Base-by-base conservation (phyloP, 139 green algal genomes). In the Spirogloea muscicola region DNA sequence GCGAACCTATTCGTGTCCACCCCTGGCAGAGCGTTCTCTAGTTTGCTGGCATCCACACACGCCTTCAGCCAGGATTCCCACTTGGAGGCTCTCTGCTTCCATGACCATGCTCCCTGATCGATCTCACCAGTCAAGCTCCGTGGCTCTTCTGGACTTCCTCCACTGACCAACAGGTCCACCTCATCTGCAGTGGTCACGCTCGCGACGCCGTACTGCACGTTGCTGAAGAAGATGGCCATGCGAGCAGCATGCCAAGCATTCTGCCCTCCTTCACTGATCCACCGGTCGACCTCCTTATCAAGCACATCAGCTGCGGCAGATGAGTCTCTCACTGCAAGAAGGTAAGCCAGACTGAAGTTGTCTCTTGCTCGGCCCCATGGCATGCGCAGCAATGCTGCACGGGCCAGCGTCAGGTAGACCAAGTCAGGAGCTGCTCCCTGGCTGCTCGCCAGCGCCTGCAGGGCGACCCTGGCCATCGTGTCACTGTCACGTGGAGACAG, bases 361-460 rank as follows among this genome's bases (percentile, higher is more conserved):
- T 68, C 59, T 58, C 4, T 36, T 6, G 43, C 59, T 36, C 27
- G 4, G 59, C 59, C 27, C 59, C 25, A n/a, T 7, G n/a, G 37
- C 41, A 31, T 55, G 25, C 25, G 25, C 18, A 34, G 31, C 31
- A 76, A 25, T 10, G 49, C 67, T 3, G 18, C 33, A 27, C 38
- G 55, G n/a, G 67, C 67, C 7, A 59, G 33, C 33, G 43, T 49
- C n/a, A 67, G 33, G 16, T 68, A 49, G 25, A 76, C 13, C 39
- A 13, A 31, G 44, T 76, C 67, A 27, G 67, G 40, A 2, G 67
- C 49, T 18, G 67, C 29, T 49, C 65, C 67, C 27, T 66, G 67
- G 58, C 55, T 52, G n/a, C 25, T 49, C 31, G 67, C 67, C 13
- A 76, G 42, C 25, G 58, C 42, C 36, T 76, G 67, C 21, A 76